These are phyloP conservation scores for Xylaria sp. DNA, from an alignment of 495 filamentous ascomycete genomes.

Conservation along the genomic window DNA sequence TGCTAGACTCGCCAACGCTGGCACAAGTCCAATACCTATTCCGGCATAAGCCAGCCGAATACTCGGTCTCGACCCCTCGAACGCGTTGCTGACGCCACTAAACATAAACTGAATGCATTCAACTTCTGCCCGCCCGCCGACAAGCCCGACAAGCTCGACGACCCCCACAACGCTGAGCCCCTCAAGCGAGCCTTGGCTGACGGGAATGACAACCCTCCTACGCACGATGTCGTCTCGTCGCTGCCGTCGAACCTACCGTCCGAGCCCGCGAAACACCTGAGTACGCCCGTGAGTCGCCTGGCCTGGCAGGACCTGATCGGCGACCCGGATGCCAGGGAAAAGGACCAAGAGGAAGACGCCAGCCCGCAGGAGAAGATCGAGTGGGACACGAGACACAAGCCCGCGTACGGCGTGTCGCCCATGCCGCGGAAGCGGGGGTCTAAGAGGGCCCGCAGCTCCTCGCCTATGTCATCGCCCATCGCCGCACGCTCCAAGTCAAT, in stretches of 20 bases:
- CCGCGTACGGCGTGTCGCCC: slow-evolving; percentile 51
- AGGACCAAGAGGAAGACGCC: slow-evolving; percentile 51
- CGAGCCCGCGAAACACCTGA: slow-evolving; percentile 56
- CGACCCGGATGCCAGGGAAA: slow-evolving; percentile 59
- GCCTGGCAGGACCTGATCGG: slow-evolving; percentile 83
- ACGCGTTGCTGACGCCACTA: slow-evolving; percentile 56
- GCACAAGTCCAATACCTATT: slow-evolving; percentile 57
- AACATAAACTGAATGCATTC: slow-evolving; percentile 58
- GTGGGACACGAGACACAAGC: slow-evolving; percentile 47
- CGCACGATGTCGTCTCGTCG: slow-evolving; percentile 17
- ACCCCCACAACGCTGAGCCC: slow-evolving; percentile 25
- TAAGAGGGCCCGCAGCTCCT: slow-evolving; percentile 83
- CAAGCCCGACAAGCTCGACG: slow-evolving; percentile 25
- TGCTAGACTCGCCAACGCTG: slow-evolving; percentile 51
- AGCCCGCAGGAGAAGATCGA: slow-evolving; percentile 53
- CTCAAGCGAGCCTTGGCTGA: slow-evolving; percentile 19
- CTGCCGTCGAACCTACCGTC: slow-evolving; percentile 30
- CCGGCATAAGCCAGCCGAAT: slow-evolving; percentile 39
- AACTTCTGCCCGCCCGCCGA: slow-evolving; percentile 44
- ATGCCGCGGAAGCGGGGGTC: slow-evolving; percentile 58
- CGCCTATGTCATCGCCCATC: slow-evolving; percentile 73
- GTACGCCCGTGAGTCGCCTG: slow-evolving; percentile 77
- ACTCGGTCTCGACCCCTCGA: slow-evolving; percentile 39
- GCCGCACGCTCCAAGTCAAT: slow-evolving; percentile 36
- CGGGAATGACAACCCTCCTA: slow-evolving; percentile 28